These are phyloP conservation scores for Extremus antarcticus DNA, from an alignment of 495 filamentous ascomycete genomes.

Conservation along the genomic window DNA sequence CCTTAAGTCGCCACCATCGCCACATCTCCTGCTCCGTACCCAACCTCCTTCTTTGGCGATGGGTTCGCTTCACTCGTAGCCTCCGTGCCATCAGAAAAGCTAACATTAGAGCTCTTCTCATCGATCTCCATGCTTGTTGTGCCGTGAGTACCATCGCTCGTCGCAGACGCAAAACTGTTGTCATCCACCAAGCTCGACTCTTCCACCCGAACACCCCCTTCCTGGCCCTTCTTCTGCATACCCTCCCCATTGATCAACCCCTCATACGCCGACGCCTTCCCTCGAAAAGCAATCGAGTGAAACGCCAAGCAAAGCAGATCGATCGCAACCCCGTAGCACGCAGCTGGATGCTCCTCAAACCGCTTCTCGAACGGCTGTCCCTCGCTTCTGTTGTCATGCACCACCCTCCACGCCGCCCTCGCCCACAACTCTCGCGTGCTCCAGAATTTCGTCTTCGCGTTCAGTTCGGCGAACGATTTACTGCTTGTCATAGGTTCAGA, in stretches of 20 bases:
- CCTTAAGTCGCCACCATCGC: too few species aligned
- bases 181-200: not conserved
- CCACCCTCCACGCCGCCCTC: constrained; percentile 7
- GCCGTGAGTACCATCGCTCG: not conserved
- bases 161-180: not conserved
- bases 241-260: constrained; percentile 1
- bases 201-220: not conserved
- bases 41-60: not conserved
- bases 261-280: not conserved
- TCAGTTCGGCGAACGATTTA: not conserved
- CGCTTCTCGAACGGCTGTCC: not conserved
- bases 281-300: constrained; percentile 9
- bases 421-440: constrained; percentile 11
- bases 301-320: constrained; percentile 10
- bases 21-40: too few species aligned
- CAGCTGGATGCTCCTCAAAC: not conserved
- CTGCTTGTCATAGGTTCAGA: too few species aligned
- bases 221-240: not conserved
- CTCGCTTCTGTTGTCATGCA: not conserved
- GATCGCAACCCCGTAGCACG: constrained; percentile 3
- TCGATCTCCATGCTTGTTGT: not conserved
- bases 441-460: not conserved
- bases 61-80: not conserved
- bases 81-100: not conserved
- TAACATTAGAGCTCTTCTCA: not conserved